Base-by-base conservation (phyloP, 306 rosid species). In the Calophaca sinica region DNA sequence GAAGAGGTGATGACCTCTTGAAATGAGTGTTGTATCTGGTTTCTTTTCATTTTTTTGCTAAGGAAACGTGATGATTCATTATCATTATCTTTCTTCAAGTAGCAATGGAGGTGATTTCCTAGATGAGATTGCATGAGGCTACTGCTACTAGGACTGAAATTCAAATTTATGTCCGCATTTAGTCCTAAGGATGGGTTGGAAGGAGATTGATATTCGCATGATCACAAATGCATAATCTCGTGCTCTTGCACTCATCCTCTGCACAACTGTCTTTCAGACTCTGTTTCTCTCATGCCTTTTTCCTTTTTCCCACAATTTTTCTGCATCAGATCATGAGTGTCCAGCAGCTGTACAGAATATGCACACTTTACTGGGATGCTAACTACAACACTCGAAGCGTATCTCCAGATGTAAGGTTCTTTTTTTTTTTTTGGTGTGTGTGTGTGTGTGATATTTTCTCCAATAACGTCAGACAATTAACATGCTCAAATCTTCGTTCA, bases 311-410 rank as follows among this genome's bases (percentile, higher is more conserved):
- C 41, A 15, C 4, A 6, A 4, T 13, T 31, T 32, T 62, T 33
- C 38, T 80, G 76, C 78, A 70, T 55, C 89, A 96, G 99, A 87
- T 96, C 89, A 83, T 96, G 81, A 92, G 99, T 60, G 99, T 96
- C 73, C 99, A 96, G 89, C 99, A 96, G 80, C 91, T 96, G 61
- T 96, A 96, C 76, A 88, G 99, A 90, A 89, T 96, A 82, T 96
- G 99, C 67, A 92, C 98, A 9, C 94, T 96, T 39, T 96, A 96
- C 82, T 92, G 96, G 96, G 99, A 96, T 50, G 99, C 96, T 68
- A 92, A 90, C 79, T 96, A 96, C 48, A 96, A 96, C 72, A 96
- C 99, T 32, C 91, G 99, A 85, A 96, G 98, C 8, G 99, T 96
- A 49, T 90, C 99, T 48, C 86, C 92, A 41, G 98, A 85, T 77